Evolutionary conservation across 441 rosid genomes (phyloP), one percentile per base, ranked within the genome.

Genomic region (Gossypium laxum): DNA sequence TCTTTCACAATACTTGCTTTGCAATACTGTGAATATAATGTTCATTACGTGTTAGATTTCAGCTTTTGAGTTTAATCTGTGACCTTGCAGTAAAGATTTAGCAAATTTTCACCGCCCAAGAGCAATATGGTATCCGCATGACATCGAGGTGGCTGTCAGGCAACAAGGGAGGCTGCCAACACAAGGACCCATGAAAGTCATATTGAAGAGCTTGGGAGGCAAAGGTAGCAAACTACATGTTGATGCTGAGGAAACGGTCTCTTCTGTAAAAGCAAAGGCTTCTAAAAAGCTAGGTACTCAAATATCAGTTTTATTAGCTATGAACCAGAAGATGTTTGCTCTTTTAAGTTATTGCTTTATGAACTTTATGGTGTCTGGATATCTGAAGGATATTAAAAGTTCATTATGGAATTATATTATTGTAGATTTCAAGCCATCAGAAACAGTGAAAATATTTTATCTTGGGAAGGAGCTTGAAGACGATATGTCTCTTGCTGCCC

Each of bases 61-160:
- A 38, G 41, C 54, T 21, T 1, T 47, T 67, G 50, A 32, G 19
- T 52, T 30, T 64, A 14, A 34, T 54, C 52, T 50, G 69, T 56
- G 45, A 30, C 61, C 66, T 77, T 84, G 76, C 95, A 95, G 98
- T 82, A 95, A 95, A 83, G 97, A 95, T 82, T 72, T 91, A 74
- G 89, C 97, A 71, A 79, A 92, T 83, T 95, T 95, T 85, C 99
- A 92, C 82, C 96, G 96, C 62, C 98, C 99, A 61, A 91, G 88
- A 84, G 93, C 93, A 59, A 74, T 87, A 62, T 95, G 99, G 99
- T 95, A 88, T 84, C 99, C 98, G 17, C 95, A 91, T 84, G 97
- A 87, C 79, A 89, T 85, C 85, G 98, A 91, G 85, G 88, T 92
- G 74, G 97, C 96, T 71, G 90, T 90, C 72, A 91, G 90, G 82